A percentile compares a stretch with the other conserved stretches of the same genome.
Evolutionary conservation across 306 rosid species (phyloP).

Genomic region (Pueraria montana): DNA sequence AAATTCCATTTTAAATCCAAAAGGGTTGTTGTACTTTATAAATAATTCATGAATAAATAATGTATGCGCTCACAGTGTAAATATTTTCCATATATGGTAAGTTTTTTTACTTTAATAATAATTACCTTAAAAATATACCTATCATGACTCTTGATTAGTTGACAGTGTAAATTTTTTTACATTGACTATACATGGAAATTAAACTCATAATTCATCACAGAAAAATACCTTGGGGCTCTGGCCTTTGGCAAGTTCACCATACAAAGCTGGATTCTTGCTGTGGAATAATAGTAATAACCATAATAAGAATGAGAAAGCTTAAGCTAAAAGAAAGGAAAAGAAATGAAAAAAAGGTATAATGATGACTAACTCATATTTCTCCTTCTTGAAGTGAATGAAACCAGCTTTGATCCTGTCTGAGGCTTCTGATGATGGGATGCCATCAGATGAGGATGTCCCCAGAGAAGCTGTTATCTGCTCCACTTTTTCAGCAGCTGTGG

Average conservation of each 20-base stretch:
- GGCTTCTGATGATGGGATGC: slow-evolving; percentile 59
- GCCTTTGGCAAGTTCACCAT: slow-evolving; percentile 91
- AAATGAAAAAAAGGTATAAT: not conserved
- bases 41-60: not conserved
- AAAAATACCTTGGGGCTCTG: slow-evolving; percentile 85
- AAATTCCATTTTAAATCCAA: not conserved
- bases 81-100: not conserved
- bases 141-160: not conserved
- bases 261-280: slow-evolving; percentile 86
- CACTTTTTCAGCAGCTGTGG: slow-evolving; percentile 78
- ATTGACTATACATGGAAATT: not conserved
- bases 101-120: not conserved
- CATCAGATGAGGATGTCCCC: slow-evolving; percentile 51
- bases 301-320: slow-evolving; percentile 15
- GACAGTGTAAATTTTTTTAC: not conserved
- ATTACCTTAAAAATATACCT: not conserved
- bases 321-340: slow-evolving; percentile 30
- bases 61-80: too few relatives aligned
- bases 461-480: slow-evolving; percentile 82
- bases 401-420: slow-evolving; percentile 90
- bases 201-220: not conserved
- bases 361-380: slow-evolving; percentile 88
- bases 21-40: not conserved
- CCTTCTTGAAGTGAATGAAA: slow-evolving; percentile 82
- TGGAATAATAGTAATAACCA: not conserved